Conservation (phyloP, 2,329 filamentous ascomycete species). For the Corynespora cassiicola region DNA sequence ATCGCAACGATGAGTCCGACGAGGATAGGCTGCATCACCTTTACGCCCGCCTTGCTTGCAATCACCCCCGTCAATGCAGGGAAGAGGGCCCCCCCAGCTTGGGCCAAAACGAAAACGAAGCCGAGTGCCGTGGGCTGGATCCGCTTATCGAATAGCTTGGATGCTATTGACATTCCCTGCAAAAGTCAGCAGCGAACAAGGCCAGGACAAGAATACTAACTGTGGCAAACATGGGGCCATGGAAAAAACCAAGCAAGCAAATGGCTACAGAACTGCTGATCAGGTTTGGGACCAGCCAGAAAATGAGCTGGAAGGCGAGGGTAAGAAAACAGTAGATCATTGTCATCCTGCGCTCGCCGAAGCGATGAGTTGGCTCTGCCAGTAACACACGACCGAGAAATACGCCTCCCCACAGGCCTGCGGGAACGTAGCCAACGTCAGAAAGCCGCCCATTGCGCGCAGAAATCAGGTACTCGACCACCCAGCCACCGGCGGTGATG, state of each 20-base stretch:
- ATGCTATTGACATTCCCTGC: constrained; percentile 62
- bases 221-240: constrained; percentile 64
- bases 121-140: constrained; percentile 58
- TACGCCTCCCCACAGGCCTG: constrained; percentile 65
- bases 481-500: constrained; percentile 67
- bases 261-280: constrained; percentile 60
- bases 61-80: constrained; percentile 63
- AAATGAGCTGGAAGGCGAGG: constrained; percentile 48
- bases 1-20: constrained; percentile 29
- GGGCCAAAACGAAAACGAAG: constrained; percentile 65
- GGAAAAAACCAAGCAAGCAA: constrained; percentile 63
- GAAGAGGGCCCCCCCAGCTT: constrained; percentile 63
- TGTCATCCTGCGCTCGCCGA: constrained; percentile 65
- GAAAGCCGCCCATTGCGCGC: constrained; percentile 64
- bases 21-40: constrained; percentile 29
- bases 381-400: constrained; percentile 64
- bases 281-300: constrained; percentile 32
- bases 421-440: constrained; percentile 67
- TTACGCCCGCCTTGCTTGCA: constrained; percentile 39
- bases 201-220: constrained; percentile 36
- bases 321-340: constrained; percentile 60
- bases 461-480: constrained; percentile 68
- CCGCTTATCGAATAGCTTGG: constrained; percentile 58
- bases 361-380: constrained; percentile 65
- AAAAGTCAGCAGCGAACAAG: constrained; percentile 3